Percentiles rank a stretch among this genome's conserved stretches.
phyloP scores from a whole-genome alignment of 1,284 basidiomycete species.

The Omphalotus olearius region DNA sequence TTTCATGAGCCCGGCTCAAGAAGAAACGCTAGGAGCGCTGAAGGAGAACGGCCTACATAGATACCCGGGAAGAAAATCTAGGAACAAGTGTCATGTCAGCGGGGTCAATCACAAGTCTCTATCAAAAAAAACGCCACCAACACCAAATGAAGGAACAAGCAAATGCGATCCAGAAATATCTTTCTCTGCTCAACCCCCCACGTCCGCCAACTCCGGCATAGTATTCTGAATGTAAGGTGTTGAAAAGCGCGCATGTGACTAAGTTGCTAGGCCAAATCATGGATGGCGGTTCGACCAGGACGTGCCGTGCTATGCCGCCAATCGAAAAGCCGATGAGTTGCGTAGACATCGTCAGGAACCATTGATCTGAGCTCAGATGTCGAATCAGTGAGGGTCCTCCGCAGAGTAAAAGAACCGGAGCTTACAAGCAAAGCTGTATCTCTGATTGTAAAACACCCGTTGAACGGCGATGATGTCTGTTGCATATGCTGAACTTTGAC shows the following conservation, averaged over 20 bases:
- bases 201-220: slow-evolving; percentile 61
- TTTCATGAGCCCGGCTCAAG: background rate
- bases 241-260: slow-evolving; percentile 71
- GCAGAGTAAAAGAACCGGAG: slow-evolving; percentile 27
- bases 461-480: slow-evolving; percentile 65
- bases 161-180: slow-evolving; percentile 61
- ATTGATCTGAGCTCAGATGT: slow-evolving; percentile 30
- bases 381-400: background rate
- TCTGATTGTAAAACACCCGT: slow-evolving; percentile 49
- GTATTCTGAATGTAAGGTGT: slow-evolving; percentile 51
- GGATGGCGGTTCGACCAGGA: slow-evolving; percentile 72
- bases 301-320: slow-evolving; percentile 60
- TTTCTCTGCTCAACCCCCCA: slow-evolving; percentile 68
- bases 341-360: slow-evolving; percentile 66
- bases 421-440: slow-evolving; percentile 40
- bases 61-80: slow-evolving; percentile 64
- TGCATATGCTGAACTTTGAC: slow-evolving; percentile 43
- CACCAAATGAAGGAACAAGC: slow-evolving; percentile 61
- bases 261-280: slow-evolving; percentile 84
- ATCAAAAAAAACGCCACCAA: slow-evolving; percentile 35
- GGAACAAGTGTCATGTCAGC: background rate
- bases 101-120: slow-evolving; percentile 16
- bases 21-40: background rate
- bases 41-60: slow-evolving; percentile 35
- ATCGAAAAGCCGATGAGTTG: slow-evolving; percentile 75